These are phyloP conservation scores for Arachis hypogaea DNA, from an alignment of 306 rosid genomes.

Conservation along the genomic window DNA sequence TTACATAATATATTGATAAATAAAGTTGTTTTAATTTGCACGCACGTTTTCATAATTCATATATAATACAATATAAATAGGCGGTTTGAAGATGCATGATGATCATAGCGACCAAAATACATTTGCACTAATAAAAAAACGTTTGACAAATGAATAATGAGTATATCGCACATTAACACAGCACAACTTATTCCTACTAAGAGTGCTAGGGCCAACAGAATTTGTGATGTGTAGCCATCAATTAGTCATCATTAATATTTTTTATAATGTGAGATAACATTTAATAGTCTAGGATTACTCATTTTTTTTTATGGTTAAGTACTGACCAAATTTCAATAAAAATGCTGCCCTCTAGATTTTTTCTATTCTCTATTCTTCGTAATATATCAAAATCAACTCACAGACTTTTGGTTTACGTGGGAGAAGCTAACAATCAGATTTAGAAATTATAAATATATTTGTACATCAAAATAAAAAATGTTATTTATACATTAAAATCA, in stretches of 20 bases:
- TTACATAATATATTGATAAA: neutral
- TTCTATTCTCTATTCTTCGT: neutral
- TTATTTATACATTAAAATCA: too few relatives aligned
- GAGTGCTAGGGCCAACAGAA: too few relatives aligned
- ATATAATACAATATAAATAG: neutral
- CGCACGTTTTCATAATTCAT: neutral
- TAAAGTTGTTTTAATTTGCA: neutral
- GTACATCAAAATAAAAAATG: too few relatives aligned
- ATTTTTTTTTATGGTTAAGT: too few relatives aligned
- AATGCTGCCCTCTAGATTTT: too few relatives aligned
- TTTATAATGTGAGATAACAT: too few relatives aligned
- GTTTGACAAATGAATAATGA: conserved; percentile 13
- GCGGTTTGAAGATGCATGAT: neutral
- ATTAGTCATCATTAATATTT: too few relatives aligned
- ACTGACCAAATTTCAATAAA: too few relatives aligned
- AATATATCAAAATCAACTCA: neutral
- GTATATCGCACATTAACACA: conserved; percentile 5
- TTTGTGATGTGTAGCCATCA: too few relatives aligned
- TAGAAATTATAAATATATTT: neutral
- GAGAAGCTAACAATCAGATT: neutral
- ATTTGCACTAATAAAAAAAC: neutral
- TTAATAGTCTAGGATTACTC: too few relatives aligned
- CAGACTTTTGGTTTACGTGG: neutral
- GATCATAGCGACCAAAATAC: neutral
- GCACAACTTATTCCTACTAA: conserved; percentile 7